Evolutionary conservation across 192 early-diverging fungal species (phyloP), one percentile per base, ranked within the genome.

Genomic region (Coemansia sp.): DNA sequence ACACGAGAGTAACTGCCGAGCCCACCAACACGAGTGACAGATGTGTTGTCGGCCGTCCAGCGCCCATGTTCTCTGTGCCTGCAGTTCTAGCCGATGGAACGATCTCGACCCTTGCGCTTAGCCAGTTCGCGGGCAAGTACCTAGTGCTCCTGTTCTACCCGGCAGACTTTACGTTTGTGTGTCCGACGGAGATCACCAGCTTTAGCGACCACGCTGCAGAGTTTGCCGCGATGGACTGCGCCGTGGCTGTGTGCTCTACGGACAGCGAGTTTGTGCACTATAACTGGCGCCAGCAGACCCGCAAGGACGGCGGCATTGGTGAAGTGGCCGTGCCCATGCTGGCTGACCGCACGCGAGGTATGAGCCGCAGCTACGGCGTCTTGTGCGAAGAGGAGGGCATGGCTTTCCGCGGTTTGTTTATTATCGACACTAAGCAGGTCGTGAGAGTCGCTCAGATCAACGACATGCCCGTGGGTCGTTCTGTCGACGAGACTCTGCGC

Each of bases 101-200:
- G 2, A 39, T 65, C 0, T 21, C 11, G 2, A 57, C 36, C 10
- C 41, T 69, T 1, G 27, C 45, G 19, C 59, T 75, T 29, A 8
- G 21, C 29, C 24, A 65, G 14, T 75, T 51, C 37, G n/a, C 3
- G 37, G 84, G 79, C 60, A 70, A 78, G 54, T 88, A 83, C 68
- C 60, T 92, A 35, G 85, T 89, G 41, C 77, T 94, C 31, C 82
- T 92, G 71, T 94, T 94, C 84, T 96, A 96, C 84, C 93, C 93
- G 40, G 85, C 89, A 59, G 94, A 94, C 79, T 95, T 89, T 71
- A 89, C 87, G 35, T 88, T 89, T 50, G 87, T 89, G 66, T 93
- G 93, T 78, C 91, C 92, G 27, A 92, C 92, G 34, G 91, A 93
- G 73, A 89, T 96, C 68, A 87, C 93, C 27, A 87, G 88, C 35